Conservation (phyloP, 345 rosid genomes). For the Pistacia vera region DNA sequence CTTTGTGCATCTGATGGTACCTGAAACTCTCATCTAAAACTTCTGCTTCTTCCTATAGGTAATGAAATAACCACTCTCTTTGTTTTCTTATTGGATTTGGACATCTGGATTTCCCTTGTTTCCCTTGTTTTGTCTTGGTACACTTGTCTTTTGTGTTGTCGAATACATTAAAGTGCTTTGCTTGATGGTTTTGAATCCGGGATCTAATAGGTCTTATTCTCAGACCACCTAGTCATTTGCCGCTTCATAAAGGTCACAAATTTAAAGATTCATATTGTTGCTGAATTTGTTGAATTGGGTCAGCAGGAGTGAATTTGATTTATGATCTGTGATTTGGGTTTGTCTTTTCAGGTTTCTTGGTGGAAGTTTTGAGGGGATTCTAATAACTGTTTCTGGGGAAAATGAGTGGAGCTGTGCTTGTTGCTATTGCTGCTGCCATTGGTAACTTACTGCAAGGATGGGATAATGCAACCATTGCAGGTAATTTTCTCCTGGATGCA, state of each 20-base stretch:
- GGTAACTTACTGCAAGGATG: slow-evolving; percentile 99
- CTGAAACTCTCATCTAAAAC: slow-evolving; percentile 33
- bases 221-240: neutral
- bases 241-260: slow-evolving; percentile 6
- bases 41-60: slow-evolving; percentile 32
- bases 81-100: slow-evolving; percentile 34
- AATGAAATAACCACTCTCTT: slow-evolving; percentile 22
- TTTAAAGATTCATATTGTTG: slow-evolving; percentile 10
- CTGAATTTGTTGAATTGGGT: slow-evolving; percentile 21
- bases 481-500: slow-evolving; percentile 37
- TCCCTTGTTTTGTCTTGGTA: neutral
- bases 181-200: slow-evolving; percentile 17
- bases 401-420: slow-evolving; percentile 90
- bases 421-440: slow-evolving; percentile 86
- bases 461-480: slow-evolving; percentile 99
- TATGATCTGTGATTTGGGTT: slow-evolving; percentile 29
- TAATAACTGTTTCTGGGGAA: slow-evolving; percentile 28
- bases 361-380: slow-evolving; percentile 20
- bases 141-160: slow-evolving; percentile 18
- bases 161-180: slow-evolving; percentile 14
- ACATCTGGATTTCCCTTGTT: slow-evolving; percentile 34
- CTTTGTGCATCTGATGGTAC: slow-evolving; percentile 39
- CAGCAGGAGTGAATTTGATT: slow-evolving; percentile 13
- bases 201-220: slow-evolving; percentile 14
- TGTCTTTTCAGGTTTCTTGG: slow-evolving; percentile 30